Conservation (phyloP, 768 basidiomycete species). For the Mycena polygramma region DNA sequence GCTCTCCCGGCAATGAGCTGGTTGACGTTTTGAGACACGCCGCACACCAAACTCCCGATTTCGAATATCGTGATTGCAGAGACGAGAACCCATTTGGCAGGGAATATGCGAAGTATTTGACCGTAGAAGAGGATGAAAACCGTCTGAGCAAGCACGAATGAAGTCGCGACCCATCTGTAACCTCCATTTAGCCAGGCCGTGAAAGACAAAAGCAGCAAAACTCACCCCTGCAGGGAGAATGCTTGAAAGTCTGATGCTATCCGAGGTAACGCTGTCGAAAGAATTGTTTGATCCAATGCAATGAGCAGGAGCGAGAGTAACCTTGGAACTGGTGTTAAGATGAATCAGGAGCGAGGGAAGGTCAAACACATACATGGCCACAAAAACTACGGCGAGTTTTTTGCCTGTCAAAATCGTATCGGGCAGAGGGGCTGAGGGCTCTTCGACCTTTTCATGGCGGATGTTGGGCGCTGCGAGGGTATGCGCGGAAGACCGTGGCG, state of each 20-base stretch:
- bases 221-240: conserved; percentile 22
- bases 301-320: conserved; percentile 42
- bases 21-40: conserved; percentile 43
- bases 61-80: conserved; percentile 52
- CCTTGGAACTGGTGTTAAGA: not conserved
- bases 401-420: too few relatives aligned
- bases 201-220: too few relatives aligned
- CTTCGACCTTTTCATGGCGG: too few relatives aligned
- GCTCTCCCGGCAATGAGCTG: conserved; percentile 53
- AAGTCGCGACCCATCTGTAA: conserved; percentile 28
- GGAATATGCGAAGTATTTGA: conserved; percentile 21
- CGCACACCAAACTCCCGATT: conserved; percentile 57
- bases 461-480: too few relatives aligned
- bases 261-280: conserved; percentile 46
- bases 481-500: too few relatives aligned
- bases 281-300: conserved; percentile 55
- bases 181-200: too few relatives aligned
- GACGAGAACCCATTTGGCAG: conserved; percentile 35
- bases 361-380: too few relatives aligned
- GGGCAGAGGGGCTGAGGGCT: too few relatives aligned
- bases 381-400: too few relatives aligned
- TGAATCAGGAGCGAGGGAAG: too few relatives aligned
- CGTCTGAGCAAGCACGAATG: conserved; percentile 43
- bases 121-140: conserved; percentile 34
- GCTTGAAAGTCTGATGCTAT: conserved; percentile 42